Base-by-base conservation (phyloP, 140 eudicot species). In the Oenanthe javanica region DNA sequence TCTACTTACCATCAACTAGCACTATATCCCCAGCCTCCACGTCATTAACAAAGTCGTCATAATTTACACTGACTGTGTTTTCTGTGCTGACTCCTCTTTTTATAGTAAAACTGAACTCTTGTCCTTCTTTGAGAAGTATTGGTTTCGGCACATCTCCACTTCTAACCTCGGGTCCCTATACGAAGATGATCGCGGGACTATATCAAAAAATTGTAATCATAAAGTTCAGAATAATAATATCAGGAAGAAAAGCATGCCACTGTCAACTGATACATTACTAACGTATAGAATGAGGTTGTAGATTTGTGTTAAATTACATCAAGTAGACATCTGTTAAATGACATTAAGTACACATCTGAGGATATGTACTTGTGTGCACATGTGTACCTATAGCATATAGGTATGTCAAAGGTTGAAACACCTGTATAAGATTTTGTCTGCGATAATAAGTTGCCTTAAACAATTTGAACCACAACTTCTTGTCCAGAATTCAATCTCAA, bases 141-240 rank as follows among this genome's bases (percentile, higher is more conserved):
- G 98, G 97, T 84, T 92, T 84, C 63, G 96, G 91, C 79, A 94
- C 91, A 83, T 94, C 98, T 81, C 98, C 98, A 86, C 98, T 94
- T 87, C 98, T 87, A 50, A 94, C 98, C 90, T 94, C 98, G 21
- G 98, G 98, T 82, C 98, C 98, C 98, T 94, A 77, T 73, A 85
- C 1, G 52, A 77, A 31, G 73, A 43, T 57, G 15, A 59, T 78
- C 73, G 59, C 1, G 27, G 48, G 55, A 78, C 43, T 51, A 78
- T 59, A 59, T 42, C 57, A 50, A 0, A 36, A 25, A 11, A 25
- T 12, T 9, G 51, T 48, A 48, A 9, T 8, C 13, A 48, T 48
- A 48, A 9, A 48, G 1, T 57, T 8, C 8, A 57, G 4, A 18
- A 19, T 31, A 31, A 57, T 2, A 51, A 51, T 51, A 13, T 4